phyloP scores from a whole-genome alignment of 2,329 filamentous ascomycete species.

The Fusarium ramigenum region DNA sequence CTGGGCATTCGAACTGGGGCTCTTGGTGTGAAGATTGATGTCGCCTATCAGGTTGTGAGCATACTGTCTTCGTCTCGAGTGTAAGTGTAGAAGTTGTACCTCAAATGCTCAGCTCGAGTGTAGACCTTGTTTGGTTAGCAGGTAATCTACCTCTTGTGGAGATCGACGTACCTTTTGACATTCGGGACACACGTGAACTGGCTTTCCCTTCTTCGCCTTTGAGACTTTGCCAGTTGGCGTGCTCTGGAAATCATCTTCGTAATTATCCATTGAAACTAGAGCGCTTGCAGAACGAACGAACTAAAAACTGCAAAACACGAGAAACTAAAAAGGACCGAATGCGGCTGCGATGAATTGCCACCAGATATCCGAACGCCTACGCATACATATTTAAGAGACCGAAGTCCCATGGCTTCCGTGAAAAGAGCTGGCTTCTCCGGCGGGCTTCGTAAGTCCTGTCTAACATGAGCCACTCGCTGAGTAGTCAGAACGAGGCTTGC shows the following conservation, averaged over 20 bases:
- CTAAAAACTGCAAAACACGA: neutral
- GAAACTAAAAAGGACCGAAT: neutral
- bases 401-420: neutral
- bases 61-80: rapidly evolving
- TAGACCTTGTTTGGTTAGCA: neutral
- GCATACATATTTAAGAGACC: neutral
- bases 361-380: neutral
- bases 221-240: constrained; percentile 13
- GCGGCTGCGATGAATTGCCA: neutral
- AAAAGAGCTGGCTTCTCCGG: neutral
- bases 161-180: neutral
- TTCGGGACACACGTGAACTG: constrained; percentile 6
- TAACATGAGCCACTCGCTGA: constrained; percentile 14
- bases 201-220: constrained; percentile 12
- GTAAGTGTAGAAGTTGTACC: neutral
- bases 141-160: rapidly evolving
- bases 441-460: neutral
- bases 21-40: constrained; percentile 10
- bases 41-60: neutral
- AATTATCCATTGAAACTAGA: neutral
- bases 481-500: constrained; percentile 7
- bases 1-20: constrained; percentile 3
- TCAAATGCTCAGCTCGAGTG: constrained; percentile 8
- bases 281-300: neutral
- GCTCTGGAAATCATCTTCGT: neutral